phyloP scores from a whole-genome alignment of 2,329 filamentous ascomycete species.

The Aspergillus pseudoterreus region DNA sequence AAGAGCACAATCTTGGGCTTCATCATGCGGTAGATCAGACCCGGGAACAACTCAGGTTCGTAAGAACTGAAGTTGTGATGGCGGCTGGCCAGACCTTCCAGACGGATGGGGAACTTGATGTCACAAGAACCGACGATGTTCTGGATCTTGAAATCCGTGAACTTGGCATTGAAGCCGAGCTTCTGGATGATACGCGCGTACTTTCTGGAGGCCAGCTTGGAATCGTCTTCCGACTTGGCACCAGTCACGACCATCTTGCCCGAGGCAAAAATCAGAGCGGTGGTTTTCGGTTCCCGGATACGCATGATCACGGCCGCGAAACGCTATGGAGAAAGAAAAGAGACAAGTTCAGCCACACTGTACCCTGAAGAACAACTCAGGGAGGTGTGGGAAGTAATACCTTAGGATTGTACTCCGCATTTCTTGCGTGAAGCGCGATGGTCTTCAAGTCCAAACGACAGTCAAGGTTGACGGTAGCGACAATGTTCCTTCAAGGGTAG shows the following conservation, averaged over 20 bases:
- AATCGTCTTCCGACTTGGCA: constrained; percentile 96
- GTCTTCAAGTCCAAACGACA: constrained; percentile 98
- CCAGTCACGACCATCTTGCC: constrained; percentile 99
- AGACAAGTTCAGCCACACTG: constrained; percentile 42
- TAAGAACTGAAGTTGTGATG: constrained; percentile 99
- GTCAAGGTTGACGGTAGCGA: constrained; percentile 96
- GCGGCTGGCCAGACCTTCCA: constrained; percentile 91
- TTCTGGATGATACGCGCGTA: constrained; percentile 99
- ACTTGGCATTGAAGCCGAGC: constrained; percentile 98
- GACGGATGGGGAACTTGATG: constrained; percentile 97
- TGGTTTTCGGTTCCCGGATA: constrained; percentile 98
- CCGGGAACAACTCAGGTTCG: constrained; percentile 96
- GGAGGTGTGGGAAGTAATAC: constrained; percentile 53
- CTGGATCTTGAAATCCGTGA: constrained; percentile 99
- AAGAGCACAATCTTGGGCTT: constrained; percentile 98
- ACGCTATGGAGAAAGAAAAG: constrained; percentile 60
- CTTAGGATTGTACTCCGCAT: constrained; percentile 98
- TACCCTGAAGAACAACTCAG: constrained; percentile 33
- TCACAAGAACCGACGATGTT: constrained; percentile 99
- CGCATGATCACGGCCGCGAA: constrained; percentile 99
- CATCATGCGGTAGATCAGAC: constrained; percentile 99
- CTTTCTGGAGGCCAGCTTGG: constrained; percentile 93
- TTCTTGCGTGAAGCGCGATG: constrained; percentile 94
- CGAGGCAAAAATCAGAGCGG: constrained; percentile 93
- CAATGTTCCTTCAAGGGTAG: constrained; percentile 76